These are phyloP conservation scores for Carpinus viminea DNA, from an alignment of 306 rosid genomes.

Conservation along the genomic window DNA sequence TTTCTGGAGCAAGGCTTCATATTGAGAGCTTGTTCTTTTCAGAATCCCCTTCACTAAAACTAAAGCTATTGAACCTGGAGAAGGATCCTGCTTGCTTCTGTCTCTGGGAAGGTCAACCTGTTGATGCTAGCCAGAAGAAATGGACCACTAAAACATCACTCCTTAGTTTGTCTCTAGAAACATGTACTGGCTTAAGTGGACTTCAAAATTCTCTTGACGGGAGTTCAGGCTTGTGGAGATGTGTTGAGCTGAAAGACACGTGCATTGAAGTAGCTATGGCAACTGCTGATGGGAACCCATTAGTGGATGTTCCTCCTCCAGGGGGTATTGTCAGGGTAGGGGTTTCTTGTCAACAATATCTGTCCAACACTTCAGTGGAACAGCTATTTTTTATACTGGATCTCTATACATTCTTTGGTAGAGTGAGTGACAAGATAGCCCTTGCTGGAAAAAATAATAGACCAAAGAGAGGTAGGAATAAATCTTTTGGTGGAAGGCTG, in stretches of 20 bases:
- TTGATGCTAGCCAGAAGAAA: conserved; percentile 91
- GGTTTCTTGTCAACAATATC: conserved; percentile 72
- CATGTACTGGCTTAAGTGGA: conserved; percentile 38
- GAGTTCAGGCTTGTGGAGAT: conserved; percentile 72
- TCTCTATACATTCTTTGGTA: conserved; percentile 81
- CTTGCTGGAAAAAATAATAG: conserved; percentile 58
- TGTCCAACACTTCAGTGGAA: conserved; percentile 86
- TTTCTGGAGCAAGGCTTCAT: conserved; percentile 85
- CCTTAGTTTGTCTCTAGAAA: conserved; percentile 79
- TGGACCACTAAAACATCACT: conserved; percentile 73
- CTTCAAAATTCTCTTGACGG: conserved; percentile 52
- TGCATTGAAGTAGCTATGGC: conserved; percentile 88
- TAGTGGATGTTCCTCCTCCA: conserved; percentile 79
- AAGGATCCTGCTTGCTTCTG: conserved; percentile 96
- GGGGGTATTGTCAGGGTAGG: conserved; percentile 93
- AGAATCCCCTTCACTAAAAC: conserved; percentile 64
- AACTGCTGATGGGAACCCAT: conserved; percentile 88
- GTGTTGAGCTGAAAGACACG: conserved; percentile 82
- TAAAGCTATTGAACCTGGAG: conserved; percentile 70
- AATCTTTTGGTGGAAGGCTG: conserved; percentile 52
- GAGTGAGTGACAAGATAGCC: conserved; percentile 73
- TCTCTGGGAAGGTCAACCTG: conserved; percentile 84
- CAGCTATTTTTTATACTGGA: conserved; percentile 87
- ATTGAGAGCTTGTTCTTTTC: conserved; percentile 64
- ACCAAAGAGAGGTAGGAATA: conserved; percentile 37